Evolutionary conservation across 1,284 basidiomycete genomes (phyloP).

Genomic region (Moesziomyces sp.): DNA sequence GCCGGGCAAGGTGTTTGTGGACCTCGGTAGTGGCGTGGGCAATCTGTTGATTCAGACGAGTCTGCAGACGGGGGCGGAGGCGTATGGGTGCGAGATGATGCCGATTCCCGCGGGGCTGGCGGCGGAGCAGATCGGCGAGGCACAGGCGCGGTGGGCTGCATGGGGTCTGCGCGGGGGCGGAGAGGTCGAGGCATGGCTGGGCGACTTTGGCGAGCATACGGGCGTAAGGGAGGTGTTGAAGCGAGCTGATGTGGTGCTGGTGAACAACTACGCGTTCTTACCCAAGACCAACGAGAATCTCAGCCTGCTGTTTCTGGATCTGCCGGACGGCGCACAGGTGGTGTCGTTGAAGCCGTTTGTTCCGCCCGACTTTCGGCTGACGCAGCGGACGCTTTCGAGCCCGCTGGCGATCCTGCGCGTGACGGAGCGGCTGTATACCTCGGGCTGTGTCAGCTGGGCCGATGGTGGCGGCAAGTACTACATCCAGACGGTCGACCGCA

Average conservation of each 20-base stretch:
- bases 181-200: slow-evolving; percentile 70
- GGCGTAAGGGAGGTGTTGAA: slow-evolving; percentile 66
- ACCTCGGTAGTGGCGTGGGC: slow-evolving; percentile 73
- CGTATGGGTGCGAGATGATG: slow-evolving; percentile 72
- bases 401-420: slow-evolving; percentile 64
- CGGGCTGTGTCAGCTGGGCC: slow-evolving; percentile 64
- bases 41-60: slow-evolving; percentile 72
- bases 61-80: slow-evolving; percentile 70
- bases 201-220: slow-evolving; percentile 70
- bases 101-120: slow-evolving; percentile 71
- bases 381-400: slow-evolving; percentile 65
- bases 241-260: slow-evolving; percentile 72
- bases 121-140: slow-evolving; percentile 70
- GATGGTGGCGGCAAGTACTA: slow-evolving; percentile 65
- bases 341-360: slow-evolving; percentile 73
- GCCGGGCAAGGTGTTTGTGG: slow-evolving; percentile 69
- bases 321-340: slow-evolving; percentile 71
- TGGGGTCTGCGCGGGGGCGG: slow-evolving; percentile 70
- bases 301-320: slow-evolving; percentile 72
- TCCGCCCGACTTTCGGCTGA: slow-evolving; percentile 71
- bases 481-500: slow-evolving; percentile 58
- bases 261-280: slow-evolving; percentile 72
- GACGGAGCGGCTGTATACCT: slow-evolving; percentile 52
- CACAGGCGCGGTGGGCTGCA: slow-evolving; percentile 70
- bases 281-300: slow-evolving; percentile 71